phyloP scores from a whole-genome alignment of 2,329 filamentous ascomycete species.

The Penicillium aurantiogriseum region DNA sequence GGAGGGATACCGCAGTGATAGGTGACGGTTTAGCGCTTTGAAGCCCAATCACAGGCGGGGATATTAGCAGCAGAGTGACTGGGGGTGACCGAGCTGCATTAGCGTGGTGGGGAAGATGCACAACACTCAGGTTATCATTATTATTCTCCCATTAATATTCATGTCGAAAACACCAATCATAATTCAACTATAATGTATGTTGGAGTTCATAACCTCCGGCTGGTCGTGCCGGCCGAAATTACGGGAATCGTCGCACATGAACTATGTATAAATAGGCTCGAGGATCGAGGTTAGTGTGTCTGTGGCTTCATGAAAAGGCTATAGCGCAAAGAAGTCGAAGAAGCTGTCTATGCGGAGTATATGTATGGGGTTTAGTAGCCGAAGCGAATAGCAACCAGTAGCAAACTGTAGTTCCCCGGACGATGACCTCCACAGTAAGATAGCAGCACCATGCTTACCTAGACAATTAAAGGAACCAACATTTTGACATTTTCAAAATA shows the following conservation, averaged over 20 bases:
- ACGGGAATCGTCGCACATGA: background rate
- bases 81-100: slow-evolving; percentile 25
- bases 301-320: background rate
- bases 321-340: background rate
- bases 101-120: slow-evolving; percentile 17
- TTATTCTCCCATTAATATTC: background rate
- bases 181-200: background rate
- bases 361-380: background rate
- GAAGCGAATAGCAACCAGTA: background rate
- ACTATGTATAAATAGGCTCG: background rate
- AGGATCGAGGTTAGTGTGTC: background rate
- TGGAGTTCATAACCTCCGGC: background rate
- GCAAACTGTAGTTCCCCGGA: background rate
- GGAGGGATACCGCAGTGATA: slow-evolving; percentile 10
- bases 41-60: slow-evolving; percentile 15
- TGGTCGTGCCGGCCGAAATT: background rate
- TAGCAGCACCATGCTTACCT: background rate
- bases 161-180: background rate
- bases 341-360: background rate
- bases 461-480: no score
- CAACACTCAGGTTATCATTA: background rate
- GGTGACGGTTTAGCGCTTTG: slow-evolving; percentile 23
- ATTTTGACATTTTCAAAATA: no score
- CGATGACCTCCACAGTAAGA: no score
- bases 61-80: slow-evolving; percentile 16